Evolutionary conservation across 2,329 filamentous ascomycete species (phyloP).

Genomic region (Kalaharituber pfeilii): DNA sequence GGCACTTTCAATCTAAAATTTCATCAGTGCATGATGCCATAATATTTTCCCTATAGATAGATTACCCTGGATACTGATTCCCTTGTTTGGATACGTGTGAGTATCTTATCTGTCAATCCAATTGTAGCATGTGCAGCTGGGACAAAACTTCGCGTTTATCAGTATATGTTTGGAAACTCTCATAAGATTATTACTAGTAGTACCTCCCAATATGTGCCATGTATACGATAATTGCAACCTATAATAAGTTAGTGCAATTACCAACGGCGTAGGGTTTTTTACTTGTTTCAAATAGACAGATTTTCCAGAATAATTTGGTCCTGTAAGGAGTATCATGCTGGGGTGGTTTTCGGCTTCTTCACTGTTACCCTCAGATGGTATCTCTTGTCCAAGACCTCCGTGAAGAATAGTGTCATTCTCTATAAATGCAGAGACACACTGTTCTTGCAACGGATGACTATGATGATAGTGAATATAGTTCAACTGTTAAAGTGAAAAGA

Average conservation of each 20-base stretch:
- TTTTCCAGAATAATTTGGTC: conserved; percentile 92
- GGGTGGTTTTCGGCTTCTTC: conserved; percentile 29
- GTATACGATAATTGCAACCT: conserved; percentile 68
- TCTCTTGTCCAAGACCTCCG: conserved; percentile 36
- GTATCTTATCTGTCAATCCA: conserved; percentile 79
- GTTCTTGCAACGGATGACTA: conserved; percentile 68
- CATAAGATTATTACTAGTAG: conserved; percentile 3
- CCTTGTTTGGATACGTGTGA: conserved; percentile 34
- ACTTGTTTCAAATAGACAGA: conserved; percentile 83
- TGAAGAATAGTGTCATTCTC: conserved; percentile 59
- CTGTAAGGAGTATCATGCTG: conserved; percentile 66
- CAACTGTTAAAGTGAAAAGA: not conserved
- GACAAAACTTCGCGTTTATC: conserved; percentile 60
- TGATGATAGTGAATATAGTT: not conserved
- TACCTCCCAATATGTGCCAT: conserved; percentile 65
- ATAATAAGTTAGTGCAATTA: not conserved
- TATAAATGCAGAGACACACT: conserved; percentile 63
- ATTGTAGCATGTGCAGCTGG: conserved; percentile 60
- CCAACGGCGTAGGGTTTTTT: not conserved
- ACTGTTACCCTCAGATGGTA: not conserved
- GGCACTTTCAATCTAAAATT: conserved; percentile 38
- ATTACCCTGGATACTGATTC: conserved; percentile 44
- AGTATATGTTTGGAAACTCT: not conserved
- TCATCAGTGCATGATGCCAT: not conserved
- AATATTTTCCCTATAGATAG: not conserved